Evolutionary conservation across 2,329 filamentous ascomycete genomes (phyloP), one percentile per base, ranked within the genome.

Genomic region (Exophiala dermatitidis): DNA sequence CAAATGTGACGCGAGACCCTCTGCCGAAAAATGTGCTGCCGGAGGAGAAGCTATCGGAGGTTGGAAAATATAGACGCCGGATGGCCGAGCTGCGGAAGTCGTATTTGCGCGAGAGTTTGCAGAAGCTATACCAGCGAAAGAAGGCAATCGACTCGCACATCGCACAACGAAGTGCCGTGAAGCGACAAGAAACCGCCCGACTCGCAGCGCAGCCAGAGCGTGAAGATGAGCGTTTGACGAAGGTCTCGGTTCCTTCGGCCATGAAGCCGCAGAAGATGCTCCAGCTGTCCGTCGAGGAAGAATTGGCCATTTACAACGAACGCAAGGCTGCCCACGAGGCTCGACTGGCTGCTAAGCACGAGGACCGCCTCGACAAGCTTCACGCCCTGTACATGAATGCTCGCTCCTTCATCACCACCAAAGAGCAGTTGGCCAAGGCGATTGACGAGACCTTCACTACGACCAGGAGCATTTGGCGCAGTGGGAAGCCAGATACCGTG

Each of bases 321-420:
- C 57, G 66, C 41, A 61, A 54, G 32, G 63, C 67, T 56, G 66
- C 69, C 51, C 49, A 75, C 52, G 66, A 71, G 46, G 70, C 72
- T 9, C 68, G 77, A 40, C 68, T 75, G 32, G 71, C 70, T 6
- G 68, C 73, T 49, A 82, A 83, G 66, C 74, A 76, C 41, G 77
- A 83, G 53, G 75, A 77, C 49, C 80, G 86, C 47, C 77, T 80
- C 56, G 82, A 91, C 60, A 79, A 84, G 10, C 72, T 98, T 31
- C 88, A 95, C 71, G 83, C 88, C 54, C 79, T 98, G 8, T 98
- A 98, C 72, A 86, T 93, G 73, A 86, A 90, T 63, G 90, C 93
- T 3, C 81, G 86, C 29, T 75, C 81, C 37, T 98, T 97, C 72
- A 96, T 98, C 66, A 84, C 89, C 12, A 84, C 79, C 28, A 90